A percentile compares a stretch with the other conserved stretches of the same genome.
Conservation (phyloP, 2,329 filamentous ascomycete genomes). For the Pseudogymnoascus sp. region DNA sequence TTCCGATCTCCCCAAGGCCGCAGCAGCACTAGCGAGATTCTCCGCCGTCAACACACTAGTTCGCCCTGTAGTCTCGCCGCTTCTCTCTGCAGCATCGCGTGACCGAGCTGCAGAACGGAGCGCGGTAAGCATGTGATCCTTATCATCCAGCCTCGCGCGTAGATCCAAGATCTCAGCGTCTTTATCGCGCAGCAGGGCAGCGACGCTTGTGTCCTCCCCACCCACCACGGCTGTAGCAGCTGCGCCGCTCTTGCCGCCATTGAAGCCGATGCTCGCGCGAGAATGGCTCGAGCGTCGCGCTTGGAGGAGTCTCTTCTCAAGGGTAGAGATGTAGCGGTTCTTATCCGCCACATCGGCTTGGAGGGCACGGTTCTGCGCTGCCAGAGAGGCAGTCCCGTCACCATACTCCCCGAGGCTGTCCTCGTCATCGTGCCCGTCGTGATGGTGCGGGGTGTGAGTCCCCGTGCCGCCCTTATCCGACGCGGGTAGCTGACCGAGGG, state of each 20-base stretch:
- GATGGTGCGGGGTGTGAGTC: slow-evolving; percentile 4
- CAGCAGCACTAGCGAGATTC: slow-evolving; percentile 9
- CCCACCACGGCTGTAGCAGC: slow-evolving; percentile 56
- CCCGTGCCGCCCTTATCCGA: slow-evolving; percentile 14
- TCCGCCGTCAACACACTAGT: slow-evolving; percentile 9
- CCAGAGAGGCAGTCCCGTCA: slow-evolving; percentile 73
- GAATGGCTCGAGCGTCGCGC: slow-evolving; percentile 85
- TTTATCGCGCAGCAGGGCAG: slow-evolving; percentile 71
- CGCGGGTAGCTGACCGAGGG: slow-evolving; percentile 22
- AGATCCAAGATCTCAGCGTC: slow-evolving; percentile 88
- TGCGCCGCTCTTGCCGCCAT: slow-evolving; percentile 30
- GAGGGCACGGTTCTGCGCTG: slow-evolving; percentile 81
- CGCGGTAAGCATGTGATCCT: slow-evolving; percentile 86
- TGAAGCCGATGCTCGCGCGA: slow-evolving; percentile 67
- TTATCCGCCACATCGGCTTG: slow-evolving; percentile 95
- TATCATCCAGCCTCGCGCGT: slow-evolving; percentile 83
- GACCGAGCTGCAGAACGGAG: slow-evolving; percentile 78
- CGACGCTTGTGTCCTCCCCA: slow-evolving; percentile 71
- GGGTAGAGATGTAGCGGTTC: slow-evolving; percentile 87
- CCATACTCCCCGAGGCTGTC: slow-evolving; percentile 73
- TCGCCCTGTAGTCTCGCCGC: background rate
- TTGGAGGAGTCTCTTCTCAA: slow-evolving; percentile 87
- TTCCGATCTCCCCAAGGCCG: background rate
- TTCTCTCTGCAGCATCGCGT: slow-evolving; percentile 66
- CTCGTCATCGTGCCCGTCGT: slow-evolving; percentile 44